phyloP scores from a whole-genome alignment of 257 asterid species.

The Solanum bulbocastanum region DNA sequence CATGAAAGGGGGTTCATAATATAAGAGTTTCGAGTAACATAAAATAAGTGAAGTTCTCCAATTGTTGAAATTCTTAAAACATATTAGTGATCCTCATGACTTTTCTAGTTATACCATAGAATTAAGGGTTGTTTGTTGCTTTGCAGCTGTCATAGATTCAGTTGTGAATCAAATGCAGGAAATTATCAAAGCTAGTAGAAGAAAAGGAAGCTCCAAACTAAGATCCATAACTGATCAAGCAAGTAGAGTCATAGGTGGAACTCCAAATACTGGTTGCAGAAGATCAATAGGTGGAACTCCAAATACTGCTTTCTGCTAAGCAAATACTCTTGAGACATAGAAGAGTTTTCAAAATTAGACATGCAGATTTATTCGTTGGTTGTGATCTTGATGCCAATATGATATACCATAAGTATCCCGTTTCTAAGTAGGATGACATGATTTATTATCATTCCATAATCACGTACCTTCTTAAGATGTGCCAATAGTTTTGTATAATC shows the following conservation, averaged over 20 bases:
- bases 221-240: background rate
- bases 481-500: background rate
- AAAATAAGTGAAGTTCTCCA: background rate
- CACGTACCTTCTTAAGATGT: background rate
- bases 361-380: background rate
- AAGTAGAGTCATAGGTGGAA: background rate
- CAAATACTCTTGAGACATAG: background rate
- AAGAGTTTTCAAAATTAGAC: background rate
- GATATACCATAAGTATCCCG: background rate
- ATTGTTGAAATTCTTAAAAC: background rate
- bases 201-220: background rate
- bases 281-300: background rate
- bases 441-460: background rate
- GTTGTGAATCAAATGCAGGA: background rate
- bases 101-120: background rate
- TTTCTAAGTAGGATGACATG: background rate
- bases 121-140: background rate
- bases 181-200: background rate
- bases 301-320: background rate
- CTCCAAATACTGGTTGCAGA: background rate
- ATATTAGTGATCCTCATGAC: background rate
- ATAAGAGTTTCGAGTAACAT: background rate
- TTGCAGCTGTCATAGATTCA: background rate
- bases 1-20: background rate
- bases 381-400: background rate